These are phyloP conservation scores for Pseudogymnoascus sp. DNA, from an alignment of 2,329 filamentous ascomycete species.

Conservation along the genomic window DNA sequence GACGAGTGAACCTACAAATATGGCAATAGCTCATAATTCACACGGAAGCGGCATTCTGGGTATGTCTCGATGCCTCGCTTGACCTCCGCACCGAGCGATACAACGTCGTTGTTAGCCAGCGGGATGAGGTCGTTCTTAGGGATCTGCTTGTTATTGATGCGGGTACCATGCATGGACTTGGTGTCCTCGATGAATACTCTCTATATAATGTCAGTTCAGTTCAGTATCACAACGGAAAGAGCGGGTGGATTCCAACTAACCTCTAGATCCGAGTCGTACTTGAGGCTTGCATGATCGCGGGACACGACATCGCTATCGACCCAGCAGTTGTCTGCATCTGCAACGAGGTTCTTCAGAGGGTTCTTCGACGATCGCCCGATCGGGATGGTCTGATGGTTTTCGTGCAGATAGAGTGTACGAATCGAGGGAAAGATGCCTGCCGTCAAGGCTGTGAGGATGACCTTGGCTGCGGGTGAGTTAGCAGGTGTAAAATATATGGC, in stretches of 20 bases:
- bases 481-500: not conserved
- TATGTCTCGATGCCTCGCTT: constrained; percentile 37
- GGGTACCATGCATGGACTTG: constrained; percentile 56
- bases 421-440: constrained; percentile 3
- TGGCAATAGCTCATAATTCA: constrained; percentile 20
- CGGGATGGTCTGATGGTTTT: constrained; percentile 15
- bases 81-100: constrained; percentile 43
- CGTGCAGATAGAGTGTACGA: constrained; percentile 8
- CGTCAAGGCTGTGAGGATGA: constrained; percentile 9
- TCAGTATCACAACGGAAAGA: not conserved
- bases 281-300: constrained; percentile 53
- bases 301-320: constrained; percentile 68
- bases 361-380: constrained; percentile 42
- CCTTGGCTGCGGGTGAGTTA: not conserved
- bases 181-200: constrained; percentile 44
- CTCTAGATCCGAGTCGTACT: constrained; percentile 35
- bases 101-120: constrained; percentile 29
- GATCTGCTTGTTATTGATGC: constrained; percentile 40
- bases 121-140: constrained; percentile 20
- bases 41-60: constrained; percentile 24
- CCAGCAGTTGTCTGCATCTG: constrained; percentile 49
- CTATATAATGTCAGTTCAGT: constrained; percentile 23
- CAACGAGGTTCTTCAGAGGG: constrained; percentile 34
- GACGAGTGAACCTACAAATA: constrained; percentile 20
- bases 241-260: constrained; percentile 29